Percentiles rank a stretch among this genome's conserved stretches.
Conservation (phyloP, 768 basidiomycete genomes). For the Mrakia frigida region DNA sequence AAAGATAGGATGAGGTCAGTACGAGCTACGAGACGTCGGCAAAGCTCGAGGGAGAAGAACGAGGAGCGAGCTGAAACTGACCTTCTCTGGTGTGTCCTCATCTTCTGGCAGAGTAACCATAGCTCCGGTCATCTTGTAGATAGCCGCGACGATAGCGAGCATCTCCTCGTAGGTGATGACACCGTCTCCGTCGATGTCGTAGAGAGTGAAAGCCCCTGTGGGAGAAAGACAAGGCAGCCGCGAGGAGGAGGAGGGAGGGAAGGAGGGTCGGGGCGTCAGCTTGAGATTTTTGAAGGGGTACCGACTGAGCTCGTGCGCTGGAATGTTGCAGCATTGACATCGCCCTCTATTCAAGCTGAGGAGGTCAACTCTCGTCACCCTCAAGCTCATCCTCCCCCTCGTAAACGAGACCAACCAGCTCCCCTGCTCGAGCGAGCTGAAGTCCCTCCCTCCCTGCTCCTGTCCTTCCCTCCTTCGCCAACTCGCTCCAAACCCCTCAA, state of each 20-base stretch:
- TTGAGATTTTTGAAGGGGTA: not conserved
- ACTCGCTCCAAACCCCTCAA: too few relatives aligned
- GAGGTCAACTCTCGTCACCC: too few relatives aligned
- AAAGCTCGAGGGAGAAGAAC: not conserved
- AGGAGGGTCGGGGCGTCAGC: not conserved
- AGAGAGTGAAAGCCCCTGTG: conserved; percentile 97
- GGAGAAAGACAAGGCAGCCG: too few relatives aligned
- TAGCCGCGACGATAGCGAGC: conserved; percentile 94
- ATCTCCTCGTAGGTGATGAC: conserved; percentile 98
- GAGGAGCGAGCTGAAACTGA: conserved; percentile 37
- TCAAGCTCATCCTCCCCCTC: too few relatives aligned
- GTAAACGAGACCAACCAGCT: too few relatives aligned
- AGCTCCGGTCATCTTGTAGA: conserved; percentile 99
- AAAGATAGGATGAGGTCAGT: conserved; percentile 23
- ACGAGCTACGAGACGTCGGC: conserved; percentile 1
- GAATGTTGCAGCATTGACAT: too few relatives aligned
- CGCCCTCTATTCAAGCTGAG: too few relatives aligned
- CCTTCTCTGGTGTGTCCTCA: conserved; percentile 99
- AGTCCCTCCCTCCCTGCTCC: too few relatives aligned
- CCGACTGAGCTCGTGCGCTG: not conserved
- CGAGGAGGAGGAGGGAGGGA: not conserved
- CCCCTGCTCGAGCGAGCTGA: too few relatives aligned
- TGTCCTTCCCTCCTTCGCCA: too few relatives aligned
- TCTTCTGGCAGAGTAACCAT: conserved; percentile 98
- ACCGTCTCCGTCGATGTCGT: conserved; percentile 98